Evolutionary conservation across 2,329 filamentous ascomycete genomes (phyloP), one percentile per base, ranked within the genome.

Genomic region (Ceratocystis albifundus): DNA sequence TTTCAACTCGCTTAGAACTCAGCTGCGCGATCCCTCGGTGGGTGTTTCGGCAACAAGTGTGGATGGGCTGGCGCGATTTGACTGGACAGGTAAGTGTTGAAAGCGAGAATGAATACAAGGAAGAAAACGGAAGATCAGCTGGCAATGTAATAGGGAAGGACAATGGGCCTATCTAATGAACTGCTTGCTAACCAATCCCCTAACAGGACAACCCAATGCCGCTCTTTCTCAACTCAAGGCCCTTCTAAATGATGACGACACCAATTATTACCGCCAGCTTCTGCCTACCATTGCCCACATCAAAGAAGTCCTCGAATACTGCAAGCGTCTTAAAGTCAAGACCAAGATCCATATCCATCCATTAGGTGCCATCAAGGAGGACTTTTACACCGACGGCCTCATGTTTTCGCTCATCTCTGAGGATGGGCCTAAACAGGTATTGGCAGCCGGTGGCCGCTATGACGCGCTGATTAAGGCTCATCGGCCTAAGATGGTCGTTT

Each of bases 331-430:
- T 69, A 85, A 85, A 0, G 81, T 97, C 0, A 81, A 81, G 65
- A 86, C 85, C 62, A 94, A 92, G 72, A 80, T 96, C 32, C 95
- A 92, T 71, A 80, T 97, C 70, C 89, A 86, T 69, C 92, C 93
- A 0, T 80, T 99, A 5, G 89, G 87, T 72, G 95, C 89, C 74
- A 84, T 95, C 72, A 96, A 96, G 72, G 92, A 96, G 73, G 88
- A 87, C 66, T 96, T 97, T 73, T 99, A 94, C 74, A 80, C 84
- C 20, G 88, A 88, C 0, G 92, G 92, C 6, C 80, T 97, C 32
- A 79, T 97, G 55, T 97, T 99, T 73, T 89, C 95, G 69, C 96
- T 91, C 72, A 77, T 96, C 1, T 90, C 92, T 69, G 93, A 97
- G 73, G 86, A 84, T 69, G 95, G 90, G 73, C 83, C 87, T 69